Conservation (phyloP, 2,329 filamentous ascomycete species). For the Torrubiella hemipterigena region DNA sequence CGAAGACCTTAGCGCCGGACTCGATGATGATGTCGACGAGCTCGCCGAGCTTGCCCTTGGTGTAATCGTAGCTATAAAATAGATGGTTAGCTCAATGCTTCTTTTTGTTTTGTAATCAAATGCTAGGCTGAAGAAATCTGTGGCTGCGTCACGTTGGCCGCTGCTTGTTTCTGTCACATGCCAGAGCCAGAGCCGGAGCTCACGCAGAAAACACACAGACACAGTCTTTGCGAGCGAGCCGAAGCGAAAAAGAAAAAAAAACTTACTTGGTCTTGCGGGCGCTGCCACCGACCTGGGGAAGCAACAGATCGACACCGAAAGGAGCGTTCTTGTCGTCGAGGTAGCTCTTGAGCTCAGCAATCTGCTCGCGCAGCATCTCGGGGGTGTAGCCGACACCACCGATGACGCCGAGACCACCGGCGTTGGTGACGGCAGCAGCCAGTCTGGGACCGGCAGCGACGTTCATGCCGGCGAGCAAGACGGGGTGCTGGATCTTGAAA, state of each 20-base stretch:
- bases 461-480: constrained; percentile 97
- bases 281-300: constrained; percentile 88
- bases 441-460: constrained; percentile 94
- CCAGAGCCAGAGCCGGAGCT: too few relatives aligned
- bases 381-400: constrained; percentile 93
- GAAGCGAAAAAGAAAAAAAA: too few relatives aligned
- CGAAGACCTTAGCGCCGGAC: constrained; percentile 82
- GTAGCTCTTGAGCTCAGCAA: constrained; percentile 84
- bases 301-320: constrained; percentile 86
- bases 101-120: too few relatives aligned
- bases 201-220: too few relatives aligned
- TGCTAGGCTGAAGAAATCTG: not conserved
- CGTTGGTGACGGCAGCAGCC: constrained; percentile 92
- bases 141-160: not conserved
- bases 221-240: not conserved
- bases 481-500: constrained; percentile 93
- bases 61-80: constrained; percentile 82
- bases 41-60: constrained; percentile 92
- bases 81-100: too few relatives aligned
- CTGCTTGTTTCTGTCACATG: constrained; percentile 3
- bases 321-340: constrained; percentile 84
- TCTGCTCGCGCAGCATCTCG: constrained; percentile 92
- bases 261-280: constrained; percentile 84
- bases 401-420: constrained; percentile 90
- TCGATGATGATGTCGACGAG: constrained; percentile 89